These are phyloP conservation scores for Sugiyamaella americana DNA, from an alignment of 805 yeast species.

Conservation along the genomic window DNA sequence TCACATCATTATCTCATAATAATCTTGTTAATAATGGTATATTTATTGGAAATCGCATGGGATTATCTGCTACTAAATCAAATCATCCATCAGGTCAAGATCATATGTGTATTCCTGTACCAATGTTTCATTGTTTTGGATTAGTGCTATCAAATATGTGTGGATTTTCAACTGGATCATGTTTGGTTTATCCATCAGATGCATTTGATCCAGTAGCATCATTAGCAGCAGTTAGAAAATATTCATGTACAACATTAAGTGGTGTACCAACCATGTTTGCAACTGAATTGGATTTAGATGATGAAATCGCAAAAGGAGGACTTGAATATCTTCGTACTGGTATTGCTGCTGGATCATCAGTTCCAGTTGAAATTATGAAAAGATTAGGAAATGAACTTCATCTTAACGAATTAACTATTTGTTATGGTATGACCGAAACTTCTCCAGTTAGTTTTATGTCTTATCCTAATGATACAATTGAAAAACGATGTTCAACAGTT, in stretches of 20 bases:
- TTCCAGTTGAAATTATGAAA: constrained; percentile 29
- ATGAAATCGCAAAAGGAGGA: constrained; percentile 19
- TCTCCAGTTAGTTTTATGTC: constrained; percentile 30
- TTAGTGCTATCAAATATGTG: constrained; percentile 28
- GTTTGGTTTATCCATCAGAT: constrained; percentile 25
- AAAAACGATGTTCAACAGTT: constrained; percentile 24
- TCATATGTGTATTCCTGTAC: constrained; percentile 27
- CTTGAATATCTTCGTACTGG: constrained; percentile 27
- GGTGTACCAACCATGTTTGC: constrained; percentile 33
- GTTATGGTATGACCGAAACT: constrained; percentile 32
- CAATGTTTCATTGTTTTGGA: constrained; percentile 32
- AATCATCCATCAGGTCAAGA: constrained; percentile 24
- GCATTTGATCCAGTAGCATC: constrained; percentile 24
- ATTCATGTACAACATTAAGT: constrained; percentile 25
- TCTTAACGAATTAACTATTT: constrained; percentile 24
- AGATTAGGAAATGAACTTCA: constrained; percentile 19
- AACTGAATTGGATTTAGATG: constrained; percentile 24
- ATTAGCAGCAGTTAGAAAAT: constrained; percentile 20
- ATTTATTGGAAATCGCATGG: constrained; percentile 25
- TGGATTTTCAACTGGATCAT: constrained; percentile 23
- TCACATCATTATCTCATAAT: constrained; percentile 26
- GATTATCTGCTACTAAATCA: constrained; percentile 19
- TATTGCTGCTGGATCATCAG: constrained; percentile 30
- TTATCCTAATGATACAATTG: constrained; percentile 23
- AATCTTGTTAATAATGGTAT: constrained; percentile 28